A percentile compares a stretch with the other conserved stretches of the same genome.
phyloP scores from a whole-genome alignment of 495 filamentous ascomycete species.

The Daldinia grandis region DNA sequence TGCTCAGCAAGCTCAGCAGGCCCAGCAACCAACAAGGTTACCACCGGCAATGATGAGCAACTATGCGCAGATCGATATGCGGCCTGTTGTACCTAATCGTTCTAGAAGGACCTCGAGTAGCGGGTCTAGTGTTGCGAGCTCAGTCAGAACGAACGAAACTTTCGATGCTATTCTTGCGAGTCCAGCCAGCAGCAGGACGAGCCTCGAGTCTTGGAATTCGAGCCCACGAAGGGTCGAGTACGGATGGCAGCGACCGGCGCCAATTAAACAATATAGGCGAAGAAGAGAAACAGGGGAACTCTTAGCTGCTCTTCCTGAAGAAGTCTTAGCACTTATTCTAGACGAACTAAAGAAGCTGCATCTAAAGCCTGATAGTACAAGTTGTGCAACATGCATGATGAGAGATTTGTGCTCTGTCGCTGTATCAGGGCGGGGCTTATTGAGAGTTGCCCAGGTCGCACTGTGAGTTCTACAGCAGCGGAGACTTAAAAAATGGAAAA shows the following conservation, averaged over 20 bases:
- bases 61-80: slow-evolving; percentile 45
- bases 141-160: slow-evolving; percentile 38
- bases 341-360: slow-evolving; percentile 58
- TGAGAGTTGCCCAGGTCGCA: slow-evolving; percentile 68
- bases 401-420: slow-evolving; percentile 75
- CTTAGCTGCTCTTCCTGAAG: slow-evolving; percentile 64
- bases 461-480: slow-evolving; percentile 60
- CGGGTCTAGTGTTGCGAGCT: slow-evolving; percentile 42
- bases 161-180: slow-evolving; percentile 45
- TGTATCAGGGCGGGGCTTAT: slow-evolving; percentile 71
- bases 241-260: slow-evolving; percentile 52
- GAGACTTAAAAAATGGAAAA: background rate
- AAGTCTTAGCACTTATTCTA: slow-evolving; percentile 64
- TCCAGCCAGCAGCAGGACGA: slow-evolving; percentile 52
- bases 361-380: slow-evolving; percentile 51
- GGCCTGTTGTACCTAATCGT: slow-evolving; percentile 35
- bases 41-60: slow-evolving; percentile 42
- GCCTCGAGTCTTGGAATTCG: slow-evolving; percentile 52
- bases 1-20: slow-evolving; percentile 24
- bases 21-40: slow-evolving; percentile 27
- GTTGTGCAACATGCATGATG: slow-evolving; percentile 80
- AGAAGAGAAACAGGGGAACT: slow-evolving; percentile 56
- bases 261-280: slow-evolving; percentile 48
- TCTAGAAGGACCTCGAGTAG: slow-evolving; percentile 33
- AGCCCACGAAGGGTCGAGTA: slow-evolving; percentile 39